Evolutionary conservation across 2,329 filamentous ascomycete genomes (phyloP).

Genomic region (Phialemonium atrogriseum): DNA sequence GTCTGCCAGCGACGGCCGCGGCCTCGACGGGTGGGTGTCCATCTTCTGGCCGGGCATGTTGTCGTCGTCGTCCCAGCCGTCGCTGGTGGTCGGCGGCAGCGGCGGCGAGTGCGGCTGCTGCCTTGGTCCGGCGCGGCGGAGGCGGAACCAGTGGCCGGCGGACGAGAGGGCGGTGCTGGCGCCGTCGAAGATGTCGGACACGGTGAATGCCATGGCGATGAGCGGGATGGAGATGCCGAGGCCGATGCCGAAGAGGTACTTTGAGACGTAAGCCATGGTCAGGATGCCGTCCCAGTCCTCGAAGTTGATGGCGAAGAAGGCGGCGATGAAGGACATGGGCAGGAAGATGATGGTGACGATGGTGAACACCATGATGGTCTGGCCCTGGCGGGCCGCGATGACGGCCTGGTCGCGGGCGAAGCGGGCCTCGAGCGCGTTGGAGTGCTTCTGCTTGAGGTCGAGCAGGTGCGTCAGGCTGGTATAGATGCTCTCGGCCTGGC

Average conservation of each 20-base stretch:
- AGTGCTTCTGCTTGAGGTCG: constrained; percentile 62
- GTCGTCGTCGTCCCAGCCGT: not conserved
- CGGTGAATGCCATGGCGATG: constrained; percentile 27
- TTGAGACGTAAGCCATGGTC: constrained; percentile 16
- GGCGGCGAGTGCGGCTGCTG: not conserved
- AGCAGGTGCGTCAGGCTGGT: constrained; percentile 46
- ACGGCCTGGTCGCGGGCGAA: constrained; percentile 51
- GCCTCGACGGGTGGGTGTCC: not conserved
- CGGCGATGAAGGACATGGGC: constrained; percentile 34
- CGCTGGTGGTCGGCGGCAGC: not conserved
- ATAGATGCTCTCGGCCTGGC: constrained; percentile 4
- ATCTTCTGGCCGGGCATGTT: constrained; percentile 1
- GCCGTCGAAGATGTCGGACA: constrained; percentile 22
- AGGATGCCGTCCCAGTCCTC: constrained; percentile 26
- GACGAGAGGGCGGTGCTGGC: constrained; percentile 5
- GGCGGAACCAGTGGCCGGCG: not conserved
- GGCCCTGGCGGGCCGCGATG: constrained; percentile 39
- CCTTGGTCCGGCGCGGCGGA: not conserved
- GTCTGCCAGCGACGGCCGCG: not conserved
- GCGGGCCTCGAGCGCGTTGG: constrained; percentile 58
- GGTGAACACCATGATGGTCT: constrained; percentile 35
- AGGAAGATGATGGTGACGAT: constrained; percentile 37
- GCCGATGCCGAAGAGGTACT: constrained; percentile 27
- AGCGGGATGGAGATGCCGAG: constrained; percentile 29
- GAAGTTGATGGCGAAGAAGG: constrained; percentile 34